Conservation (phyloP, 148 eudicot genomes). For the Heliosperma pusillum region DNA sequence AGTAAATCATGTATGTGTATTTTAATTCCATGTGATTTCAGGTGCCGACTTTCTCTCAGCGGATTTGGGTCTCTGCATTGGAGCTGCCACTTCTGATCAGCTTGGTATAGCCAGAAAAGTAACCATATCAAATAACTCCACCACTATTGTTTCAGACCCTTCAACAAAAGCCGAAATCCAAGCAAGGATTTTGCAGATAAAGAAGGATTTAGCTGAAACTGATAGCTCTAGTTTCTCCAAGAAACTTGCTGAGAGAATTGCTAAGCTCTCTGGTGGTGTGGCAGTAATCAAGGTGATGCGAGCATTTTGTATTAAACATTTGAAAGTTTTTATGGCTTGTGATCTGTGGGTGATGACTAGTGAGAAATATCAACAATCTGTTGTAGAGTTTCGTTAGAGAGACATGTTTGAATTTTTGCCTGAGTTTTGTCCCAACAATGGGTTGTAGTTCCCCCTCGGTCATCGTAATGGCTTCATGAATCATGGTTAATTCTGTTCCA, state of each 20-base stretch:
- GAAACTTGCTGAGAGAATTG: constrained; percentile 80
- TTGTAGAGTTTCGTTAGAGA: not conserved
- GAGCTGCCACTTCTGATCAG: constrained; percentile 78
- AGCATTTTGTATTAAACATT: constrained; percentile 1
- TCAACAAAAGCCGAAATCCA: constrained; percentile 81
- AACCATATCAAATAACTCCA: constrained; percentile 58
- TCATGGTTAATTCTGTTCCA: not conserved
- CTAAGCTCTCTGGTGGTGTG: constrained; percentile 89
- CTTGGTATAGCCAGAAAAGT: constrained; percentile 89
- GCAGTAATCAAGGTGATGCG: constrained; percentile 69
- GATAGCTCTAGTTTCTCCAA: constrained; percentile 47
- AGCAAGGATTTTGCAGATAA: constrained; percentile 83
- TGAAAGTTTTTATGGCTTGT: not conserved
- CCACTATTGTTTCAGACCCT: constrained; percentile 80
- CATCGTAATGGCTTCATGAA: not conserved
- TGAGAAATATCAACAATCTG: too few species aligned
- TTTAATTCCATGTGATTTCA: constrained; percentile 25
- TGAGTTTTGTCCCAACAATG: not conserved
- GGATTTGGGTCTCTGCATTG: constrained; percentile 75
- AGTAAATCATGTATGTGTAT: not conserved
- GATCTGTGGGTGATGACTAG: not conserved
- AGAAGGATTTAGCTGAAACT: constrained; percentile 81
- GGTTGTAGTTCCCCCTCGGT: not conserved
- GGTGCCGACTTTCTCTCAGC: constrained; percentile 92
- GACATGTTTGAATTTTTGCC: not conserved